Conservation (phyloP, 176 grass and related monocot genomes). For the Ensete glaucum region DNA sequence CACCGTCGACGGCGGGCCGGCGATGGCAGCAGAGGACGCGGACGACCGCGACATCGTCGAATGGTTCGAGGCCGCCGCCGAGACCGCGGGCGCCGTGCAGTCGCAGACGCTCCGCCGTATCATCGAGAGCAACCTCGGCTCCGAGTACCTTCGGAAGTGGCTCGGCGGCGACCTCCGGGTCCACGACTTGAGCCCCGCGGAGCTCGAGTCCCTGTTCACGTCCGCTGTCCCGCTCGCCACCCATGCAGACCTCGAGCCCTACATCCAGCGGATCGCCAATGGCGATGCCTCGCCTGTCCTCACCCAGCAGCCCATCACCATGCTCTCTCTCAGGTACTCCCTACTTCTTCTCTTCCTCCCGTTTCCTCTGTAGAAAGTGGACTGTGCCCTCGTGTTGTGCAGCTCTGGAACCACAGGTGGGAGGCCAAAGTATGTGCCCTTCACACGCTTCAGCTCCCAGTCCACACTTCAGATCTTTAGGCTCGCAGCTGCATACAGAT, state of each 20-base stretch:
- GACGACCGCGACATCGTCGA: not conserved
- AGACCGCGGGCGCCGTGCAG: constrained; percentile 11
- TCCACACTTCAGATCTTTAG: constrained; percentile 18
- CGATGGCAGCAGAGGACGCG: not conserved
- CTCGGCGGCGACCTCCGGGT: not conserved
- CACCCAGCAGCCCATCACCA: constrained; percentile 21
- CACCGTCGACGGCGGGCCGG: not conserved
- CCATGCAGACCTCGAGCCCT: constrained; percentile 19
- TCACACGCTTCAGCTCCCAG: constrained; percentile 15
- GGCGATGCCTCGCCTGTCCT: constrained; percentile 12
- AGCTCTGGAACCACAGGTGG: constrained; percentile 27
- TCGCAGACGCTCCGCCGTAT: constrained; percentile 16
- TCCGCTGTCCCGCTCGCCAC: constrained; percentile 20
- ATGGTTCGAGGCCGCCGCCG: constrained; percentile 17
- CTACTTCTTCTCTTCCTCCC: too few species aligned
- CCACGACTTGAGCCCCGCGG: not conserved
- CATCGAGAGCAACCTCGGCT: constrained; percentile 10
- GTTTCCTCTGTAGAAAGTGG: too few species aligned
- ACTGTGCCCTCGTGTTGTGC: not conserved
- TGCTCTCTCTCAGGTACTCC: constrained; percentile 25
- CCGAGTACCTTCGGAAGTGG: constrained; percentile 24
- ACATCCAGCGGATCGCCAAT: constrained; percentile 24
- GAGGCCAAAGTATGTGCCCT: constrained; percentile 16
- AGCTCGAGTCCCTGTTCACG: constrained; percentile 16
- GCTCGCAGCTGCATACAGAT: constrained; percentile 19